A percentile compares a stretch with the other conserved stretches of the same genome.
phyloP scores from a whole-genome alignment of 108 stramenopile genomes.

The Asterionellopsis glacialis region DNA sequence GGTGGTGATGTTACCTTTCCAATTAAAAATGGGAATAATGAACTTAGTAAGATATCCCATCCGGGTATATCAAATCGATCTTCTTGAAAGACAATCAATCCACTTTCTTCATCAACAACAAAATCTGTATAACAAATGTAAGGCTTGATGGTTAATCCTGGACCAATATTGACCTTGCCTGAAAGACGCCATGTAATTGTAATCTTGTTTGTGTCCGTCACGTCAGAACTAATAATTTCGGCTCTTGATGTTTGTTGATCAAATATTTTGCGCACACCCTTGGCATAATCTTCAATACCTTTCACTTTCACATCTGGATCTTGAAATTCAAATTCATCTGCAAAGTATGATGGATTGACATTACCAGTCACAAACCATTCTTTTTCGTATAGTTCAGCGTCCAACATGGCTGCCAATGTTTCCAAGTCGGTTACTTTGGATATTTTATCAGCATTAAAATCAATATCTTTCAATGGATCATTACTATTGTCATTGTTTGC shows the following conservation, averaged over 20 bases:
- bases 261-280: slow-evolving; percentile 67
- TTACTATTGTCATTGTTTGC: too few species aligned
- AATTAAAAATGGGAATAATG: slow-evolving; percentile 68
- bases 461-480: too few species aligned
- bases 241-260: slow-evolving; percentile 64
- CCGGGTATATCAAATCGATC: slow-evolving; percentile 75
- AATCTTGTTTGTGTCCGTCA: slow-evolving; percentile 47
- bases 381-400: slow-evolving; percentile 55
- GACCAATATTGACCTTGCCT: slow-evolving; percentile 53
- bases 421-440: slow-evolving; percentile 12
- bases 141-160: slow-evolving; percentile 77
- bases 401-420: slow-evolving; percentile 38
- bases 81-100: slow-evolving; percentile 69
- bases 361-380: slow-evolving; percentile 90
- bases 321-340: slow-evolving; percentile 70
- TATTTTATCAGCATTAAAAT: slow-evolving; percentile 13
- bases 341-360: slow-evolving; percentile 72
- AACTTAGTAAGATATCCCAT: slow-evolving; percentile 53
- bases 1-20: slow-evolving; percentile 49
- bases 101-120: slow-evolving; percentile 42
- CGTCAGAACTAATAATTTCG: slow-evolving; percentile 61
- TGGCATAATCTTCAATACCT: slow-evolving; percentile 74
- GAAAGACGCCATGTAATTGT: slow-evolving; percentile 78
- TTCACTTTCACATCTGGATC: slow-evolving; percentile 81
- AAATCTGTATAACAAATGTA: slow-evolving; percentile 82